Evolutionary conservation across 2,329 filamentous ascomycete species (phyloP), one percentile per base, ranked within the genome.

Genomic region (Diaporthe citriasiana): DNA sequence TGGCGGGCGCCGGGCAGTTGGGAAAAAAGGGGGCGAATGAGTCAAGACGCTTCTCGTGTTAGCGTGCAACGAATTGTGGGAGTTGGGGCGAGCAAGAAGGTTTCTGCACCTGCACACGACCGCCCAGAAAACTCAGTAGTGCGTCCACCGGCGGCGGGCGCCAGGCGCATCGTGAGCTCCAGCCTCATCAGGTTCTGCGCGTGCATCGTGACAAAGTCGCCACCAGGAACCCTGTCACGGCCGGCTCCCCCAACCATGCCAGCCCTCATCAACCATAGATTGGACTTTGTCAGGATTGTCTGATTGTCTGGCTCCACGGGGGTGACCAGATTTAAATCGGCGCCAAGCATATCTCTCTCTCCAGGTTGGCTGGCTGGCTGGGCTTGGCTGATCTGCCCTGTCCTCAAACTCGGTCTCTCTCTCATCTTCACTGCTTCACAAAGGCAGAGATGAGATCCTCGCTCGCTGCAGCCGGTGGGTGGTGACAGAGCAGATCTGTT

Each of bases 181-280:
- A 68, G 47, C 63, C 60, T 53, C 63, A 40, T 10, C 47, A 68
- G 63, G 30, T 68, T 40, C 33, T 40, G 57, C 40, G 15, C 19
- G 45, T 38, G 45, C 63, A 40, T 27, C 63, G 63, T 68, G 63
- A 68, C 33, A 68, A 68, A 68, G 63, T 68, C 45, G 63, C 63
- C 63, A 68, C 63, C 63, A 2, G 33, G 45, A 68, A 68, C 63
- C 63, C 63, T 68, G 63, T 53, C 33, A 10, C 13, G 45, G 63
- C 25, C 27, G 30, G 45, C 47, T 50, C 47, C 47, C 47, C 30
- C 63, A 65, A 50, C 60, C 19, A 35, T 45, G n/a, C n/a, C 45
- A 50, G n/a, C n/a, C 22, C 8, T 22, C 33, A 35, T 38, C 38
- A 38, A 38, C 38, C 38, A 51, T 51, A n/a, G 47, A 51, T 51